Evolutionary conservation across 1,284 basidiomycete species (phyloP).

Genomic region (Ganoderma lucidum): DNA sequence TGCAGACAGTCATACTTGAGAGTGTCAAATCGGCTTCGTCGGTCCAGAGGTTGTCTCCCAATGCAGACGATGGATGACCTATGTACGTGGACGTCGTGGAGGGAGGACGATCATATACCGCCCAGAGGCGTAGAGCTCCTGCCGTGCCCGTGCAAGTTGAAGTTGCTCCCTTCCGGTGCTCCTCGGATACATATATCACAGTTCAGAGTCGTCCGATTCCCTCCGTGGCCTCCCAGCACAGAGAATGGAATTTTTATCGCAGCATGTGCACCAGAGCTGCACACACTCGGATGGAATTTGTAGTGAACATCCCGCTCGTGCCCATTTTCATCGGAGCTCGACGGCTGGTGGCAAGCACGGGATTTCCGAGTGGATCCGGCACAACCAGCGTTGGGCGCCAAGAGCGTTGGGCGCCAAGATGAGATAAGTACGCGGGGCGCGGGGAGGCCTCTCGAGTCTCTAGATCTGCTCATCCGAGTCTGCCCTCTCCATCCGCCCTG

Average conservation of each 20-base stretch:
- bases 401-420: conserved; percentile 29
- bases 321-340: background rate
- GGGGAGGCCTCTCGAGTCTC: background rate
- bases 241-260: background rate
- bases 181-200: background rate
- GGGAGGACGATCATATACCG: no score
- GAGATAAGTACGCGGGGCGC: conserved; percentile 13
- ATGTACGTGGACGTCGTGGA: no score
- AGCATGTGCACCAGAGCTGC: background rate
- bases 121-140: no score
- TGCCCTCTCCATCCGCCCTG: conserved; percentile 3
- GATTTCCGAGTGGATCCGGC: conserved; percentile 15
- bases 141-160: no score
- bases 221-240: background rate
- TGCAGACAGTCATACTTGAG: background rate
- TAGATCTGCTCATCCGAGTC: conserved; percentile 1
- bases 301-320: background rate
- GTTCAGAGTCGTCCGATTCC: background rate
- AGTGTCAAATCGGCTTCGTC: background rate
- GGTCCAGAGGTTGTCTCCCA: no score
- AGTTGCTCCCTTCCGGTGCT: background rate
- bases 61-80: no score
- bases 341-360: conserved; percentile 13
- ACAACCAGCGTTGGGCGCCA: conserved; percentile 20
- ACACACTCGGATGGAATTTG: background rate